Conservation (phyloP, 83 land plant genomes). For the Larix sibirica region DNA sequence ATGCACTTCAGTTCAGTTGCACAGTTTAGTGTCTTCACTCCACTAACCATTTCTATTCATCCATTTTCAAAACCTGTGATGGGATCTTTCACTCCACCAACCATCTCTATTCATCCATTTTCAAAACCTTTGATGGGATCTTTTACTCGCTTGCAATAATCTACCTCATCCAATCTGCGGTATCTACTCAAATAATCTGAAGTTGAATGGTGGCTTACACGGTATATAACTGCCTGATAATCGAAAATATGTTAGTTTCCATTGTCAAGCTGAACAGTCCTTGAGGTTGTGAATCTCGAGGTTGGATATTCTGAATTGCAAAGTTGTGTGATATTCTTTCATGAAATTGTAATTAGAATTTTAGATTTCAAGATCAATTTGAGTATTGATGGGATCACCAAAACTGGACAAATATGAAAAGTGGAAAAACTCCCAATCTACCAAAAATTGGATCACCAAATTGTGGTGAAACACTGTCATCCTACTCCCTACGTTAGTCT, state of each 20-base stretch:
- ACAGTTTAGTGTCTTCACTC: conserved; percentile 19
- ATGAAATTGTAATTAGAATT: too few species aligned
- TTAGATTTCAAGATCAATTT: too few species aligned
- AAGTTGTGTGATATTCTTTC: too few species aligned
- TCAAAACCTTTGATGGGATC: conserved; percentile 37
- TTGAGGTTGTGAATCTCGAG: neutral
- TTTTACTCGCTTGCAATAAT: conserved; percentile 19
- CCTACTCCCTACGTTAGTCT: too few species aligned
- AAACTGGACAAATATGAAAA: too few species aligned
- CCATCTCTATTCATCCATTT: conserved; percentile 31
- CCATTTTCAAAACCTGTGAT: conserved; percentile 36
- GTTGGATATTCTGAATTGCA: too few species aligned
- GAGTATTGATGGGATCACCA: too few species aligned
- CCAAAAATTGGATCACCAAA: too few species aligned
- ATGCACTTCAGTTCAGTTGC: conserved; percentile 15
- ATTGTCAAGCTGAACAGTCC: conserved; percentile 8
- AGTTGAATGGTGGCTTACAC: conserved; percentile 52
- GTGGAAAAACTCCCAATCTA: too few species aligned
- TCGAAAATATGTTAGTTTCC: neutral
- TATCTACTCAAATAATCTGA: conserved; percentile 50
- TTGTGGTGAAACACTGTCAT: too few species aligned
- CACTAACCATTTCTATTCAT: conserved; percentile 37
- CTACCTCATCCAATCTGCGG: conserved; percentile 36
- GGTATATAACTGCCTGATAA: conserved; percentile 26
- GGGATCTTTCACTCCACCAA: conserved; percentile 42